Base-by-base conservation (phyloP, 805 yeast species). In the Starmerella vaccinii region DNA sequence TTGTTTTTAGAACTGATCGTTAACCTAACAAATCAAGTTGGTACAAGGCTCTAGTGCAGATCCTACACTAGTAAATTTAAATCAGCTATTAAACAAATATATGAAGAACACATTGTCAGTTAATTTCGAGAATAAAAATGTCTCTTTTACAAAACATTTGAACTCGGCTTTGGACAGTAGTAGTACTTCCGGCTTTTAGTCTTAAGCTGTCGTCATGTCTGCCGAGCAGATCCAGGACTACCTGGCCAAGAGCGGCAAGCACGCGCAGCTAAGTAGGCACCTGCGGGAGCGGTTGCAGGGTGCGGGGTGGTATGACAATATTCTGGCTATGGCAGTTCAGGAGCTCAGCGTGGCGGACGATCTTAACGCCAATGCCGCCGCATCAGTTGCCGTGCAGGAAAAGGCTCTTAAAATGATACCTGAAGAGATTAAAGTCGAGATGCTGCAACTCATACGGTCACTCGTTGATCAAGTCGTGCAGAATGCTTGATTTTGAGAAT, bases 221-320 rank as follows among this genome's bases (percentile, higher is more conserved):
- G 45, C 45, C 52, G 52, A 58, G 58, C 47, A 52, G 57, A 46
- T 58, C 23, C 60, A 58, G 46, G 29, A 39, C 34, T 55, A 57
- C 46, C 53, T 55, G 34, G 48, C 48, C 22, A 32, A 57, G 33
- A 51, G 51, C 32, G 62, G 62, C n/a, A 49, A 52, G 49, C 49
- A 47, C 45, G 52, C 55, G 34, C 69, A 75, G 57, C 82, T 86
- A 49, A 80, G 82, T 46, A 75, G 76, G 47, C 71, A 74, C 44
- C 68, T 89, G 52, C 78, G 78, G 58, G 73, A 80, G 49, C 77
- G 76, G 60, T 73, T 89, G 10, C 74, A 79, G 47, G 83, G 84
- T 61, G 74, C 82, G 1, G 96, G 96, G 5, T 89, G 97, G 97
- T 78, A 77, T 53, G 95, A 86, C 58, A 74, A 81, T 49, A 80